Evolutionary conservation across 164 flowering plant genomes (phyloP).

Genomic region (Houttuynia cordata): DNA sequence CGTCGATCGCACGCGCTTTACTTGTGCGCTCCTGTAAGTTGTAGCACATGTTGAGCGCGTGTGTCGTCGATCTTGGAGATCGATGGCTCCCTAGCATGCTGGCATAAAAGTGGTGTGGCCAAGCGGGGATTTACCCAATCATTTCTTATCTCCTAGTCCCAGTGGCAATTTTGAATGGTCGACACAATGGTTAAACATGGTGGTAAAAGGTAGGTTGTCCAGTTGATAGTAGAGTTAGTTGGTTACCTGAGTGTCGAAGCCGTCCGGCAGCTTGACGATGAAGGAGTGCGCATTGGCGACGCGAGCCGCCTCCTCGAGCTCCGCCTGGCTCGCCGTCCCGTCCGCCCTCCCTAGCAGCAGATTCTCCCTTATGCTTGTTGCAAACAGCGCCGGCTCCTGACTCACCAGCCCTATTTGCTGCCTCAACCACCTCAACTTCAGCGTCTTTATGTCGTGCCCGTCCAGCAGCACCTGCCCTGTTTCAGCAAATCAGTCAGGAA

Average conservation of each 20-base stretch:
- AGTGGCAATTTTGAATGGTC: too few relatives aligned
- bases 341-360: slow-evolving; percentile 82
- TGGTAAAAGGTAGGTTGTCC: not conserved
- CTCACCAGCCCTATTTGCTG: slow-evolving; percentile 95
- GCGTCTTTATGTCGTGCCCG: slow-evolving; percentile 75
- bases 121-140: too few relatives aligned
- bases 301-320: slow-evolving; percentile 92
- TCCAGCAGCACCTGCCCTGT: slow-evolving; percentile 87
- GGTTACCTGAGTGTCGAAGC: slow-evolving; percentile 84
- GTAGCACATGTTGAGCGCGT: too few relatives aligned
- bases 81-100: too few relatives aligned
- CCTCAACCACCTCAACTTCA: slow-evolving; percentile 83
- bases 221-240: not conserved
- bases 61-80: too few relatives aligned
- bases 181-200: too few relatives aligned
- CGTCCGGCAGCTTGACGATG: slow-evolving; percentile 77
- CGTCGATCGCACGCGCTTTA: too few relatives aligned
- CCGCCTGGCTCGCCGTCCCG: slow-evolving; percentile 42
- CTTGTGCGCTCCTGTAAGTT: too few relatives aligned
- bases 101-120: too few relatives aligned
- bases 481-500: not conserved
- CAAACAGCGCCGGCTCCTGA: slow-evolving; percentile 96
- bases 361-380: slow-evolving; percentile 87
- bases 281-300: slow-evolving; percentile 97
- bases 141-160: too few relatives aligned